Evolutionary conservation across 805 yeast species (phyloP).

Genomic region (Yueomyces sp.): DNA sequence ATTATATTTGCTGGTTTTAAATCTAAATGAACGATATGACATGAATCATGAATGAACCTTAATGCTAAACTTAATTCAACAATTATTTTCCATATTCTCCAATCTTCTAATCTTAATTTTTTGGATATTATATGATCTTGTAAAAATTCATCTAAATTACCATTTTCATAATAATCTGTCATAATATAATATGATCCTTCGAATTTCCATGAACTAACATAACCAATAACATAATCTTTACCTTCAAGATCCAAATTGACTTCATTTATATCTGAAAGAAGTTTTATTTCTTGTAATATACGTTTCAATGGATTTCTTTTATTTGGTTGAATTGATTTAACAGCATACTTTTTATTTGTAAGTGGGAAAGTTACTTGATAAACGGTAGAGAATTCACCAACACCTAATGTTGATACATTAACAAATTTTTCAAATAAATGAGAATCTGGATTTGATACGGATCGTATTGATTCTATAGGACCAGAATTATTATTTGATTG

Average conservation of each 20-base stretch:
- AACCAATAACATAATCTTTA: slow-evolving; percentile 62
- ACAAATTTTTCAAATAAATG: slow-evolving; percentile 38
- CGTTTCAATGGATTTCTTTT: slow-evolving; percentile 15
- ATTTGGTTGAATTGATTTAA: slow-evolving; percentile 63
- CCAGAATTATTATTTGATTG: not conserved
- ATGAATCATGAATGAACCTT: slow-evolving; percentile 61
- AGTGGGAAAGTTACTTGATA: slow-evolving; percentile 63
- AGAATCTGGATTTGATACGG: slow-evolving; percentile 16
- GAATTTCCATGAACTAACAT: slow-evolving; percentile 78
- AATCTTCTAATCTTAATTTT: slow-evolving; percentile 56
- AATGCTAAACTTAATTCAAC: slow-evolving; percentile 74
- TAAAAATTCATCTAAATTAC: slow-evolving; percentile 71
- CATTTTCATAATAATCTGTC: slow-evolving; percentile 94
- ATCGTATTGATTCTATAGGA: not conserved
- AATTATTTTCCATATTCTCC: slow-evolving; percentile 94
- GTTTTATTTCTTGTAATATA: slow-evolving; percentile 21
- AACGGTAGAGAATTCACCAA: slow-evolving; percentile 84
- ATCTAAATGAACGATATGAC: slow-evolving; percentile 73
- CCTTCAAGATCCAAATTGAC: slow-evolving; percentile 34
- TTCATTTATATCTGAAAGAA: slow-evolving; percentile 15
- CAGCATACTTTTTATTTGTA: slow-evolving; percentile 53
- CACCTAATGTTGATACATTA: slow-evolving; percentile 59
- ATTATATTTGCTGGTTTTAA: slow-evolving; percentile 91
- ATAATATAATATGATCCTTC: slow-evolving; percentile 69
- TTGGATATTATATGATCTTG: slow-evolving; percentile 65